These are phyloP conservation scores for Apophysomyces trapeziformis DNA, from an alignment of 371 early-diverging fungal genomes.

Conservation along the genomic window DNA sequence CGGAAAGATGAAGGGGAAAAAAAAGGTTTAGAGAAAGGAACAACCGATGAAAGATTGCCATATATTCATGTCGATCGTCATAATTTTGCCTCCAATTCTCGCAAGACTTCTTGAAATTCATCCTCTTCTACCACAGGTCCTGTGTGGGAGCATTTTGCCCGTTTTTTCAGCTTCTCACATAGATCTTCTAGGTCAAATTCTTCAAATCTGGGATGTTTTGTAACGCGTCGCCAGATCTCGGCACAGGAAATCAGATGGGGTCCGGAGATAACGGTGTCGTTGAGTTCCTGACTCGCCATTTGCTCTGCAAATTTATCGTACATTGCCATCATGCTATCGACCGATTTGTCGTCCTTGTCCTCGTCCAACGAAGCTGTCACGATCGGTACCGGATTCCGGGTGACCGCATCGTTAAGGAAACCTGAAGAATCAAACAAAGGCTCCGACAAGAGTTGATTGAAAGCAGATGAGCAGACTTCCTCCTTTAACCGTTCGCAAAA, in stretches of 20 bases:
- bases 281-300: constrained; percentile 6
- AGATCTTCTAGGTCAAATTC: constrained; percentile 50
- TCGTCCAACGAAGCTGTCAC: constrained; percentile 25
- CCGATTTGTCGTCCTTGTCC: constrained; percentile 10
- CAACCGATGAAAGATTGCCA: background rate
- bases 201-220: constrained; percentile 57
- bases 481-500: constrained; percentile 53
- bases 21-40: background rate
- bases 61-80: background rate
- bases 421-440: constrained; percentile 51
- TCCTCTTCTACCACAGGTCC: constrained; percentile 52
- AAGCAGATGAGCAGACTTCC: constrained; percentile 54
- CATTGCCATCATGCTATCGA: constrained; percentile 17
- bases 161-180: constrained; percentile 48
- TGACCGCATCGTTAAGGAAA: constrained; percentile 34
- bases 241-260: constrained; percentile 36
- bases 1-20: background rate
- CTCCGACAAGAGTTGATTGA: constrained; percentile 46
- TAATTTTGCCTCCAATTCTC: constrained; percentile 5
- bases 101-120: constrained; percentile 38
- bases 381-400: constrained; percentile 47
- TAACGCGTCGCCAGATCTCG: constrained; percentile 50
- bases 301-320: constrained; percentile 26
- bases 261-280: constrained; percentile 7
- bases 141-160: constrained; percentile 57